phyloP scores from a whole-genome alignment of 1,284 basidiomycete genomes.

The Melanopsichium pennsylvanicum region DNA sequence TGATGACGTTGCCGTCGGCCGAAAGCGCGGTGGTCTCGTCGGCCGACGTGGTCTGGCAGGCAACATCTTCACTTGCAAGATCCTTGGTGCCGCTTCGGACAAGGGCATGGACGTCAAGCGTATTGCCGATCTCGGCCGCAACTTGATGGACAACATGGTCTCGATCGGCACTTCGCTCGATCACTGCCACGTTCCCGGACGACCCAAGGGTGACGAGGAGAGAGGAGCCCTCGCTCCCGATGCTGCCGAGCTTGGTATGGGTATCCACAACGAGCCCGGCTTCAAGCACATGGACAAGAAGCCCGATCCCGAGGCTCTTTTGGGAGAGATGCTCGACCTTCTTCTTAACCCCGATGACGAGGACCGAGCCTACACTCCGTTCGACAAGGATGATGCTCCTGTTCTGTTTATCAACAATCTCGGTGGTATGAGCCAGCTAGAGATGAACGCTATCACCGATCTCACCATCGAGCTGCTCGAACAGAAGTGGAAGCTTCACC shows the following conservation, averaged over 20 bases:
- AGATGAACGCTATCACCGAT: slow-evolving; percentile 70
- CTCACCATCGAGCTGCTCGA: slow-evolving; percentile 68
- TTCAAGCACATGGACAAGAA: slow-evolving; percentile 66
- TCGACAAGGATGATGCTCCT: slow-evolving; percentile 67
- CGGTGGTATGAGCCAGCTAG: slow-evolving; percentile 71
- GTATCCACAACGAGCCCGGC: slow-evolving; percentile 73
- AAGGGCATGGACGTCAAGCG: slow-evolving; percentile 55
- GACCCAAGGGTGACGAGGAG: slow-evolving; percentile 61
- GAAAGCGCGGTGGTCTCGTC: slow-evolving; percentile 68
- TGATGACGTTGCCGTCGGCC: slow-evolving; percentile 69
- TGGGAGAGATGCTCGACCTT: slow-evolving; percentile 59
- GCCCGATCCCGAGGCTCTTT: slow-evolving; percentile 52
- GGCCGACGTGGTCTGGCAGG: slow-evolving; percentile 68
- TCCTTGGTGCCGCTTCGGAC: slow-evolving; percentile 61
- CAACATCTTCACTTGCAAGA: slow-evolving; percentile 66
- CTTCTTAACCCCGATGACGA: slow-evolving; percentile 68
- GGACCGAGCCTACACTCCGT: slow-evolving; percentile 66
- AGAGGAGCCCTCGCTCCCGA: slow-evolving; percentile 62
- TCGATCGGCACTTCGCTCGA: slow-evolving; percentile 72
- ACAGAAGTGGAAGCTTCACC: slow-evolving; percentile 64
- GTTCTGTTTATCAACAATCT: slow-evolving; percentile 71
- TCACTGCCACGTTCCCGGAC: slow-evolving; percentile 72
- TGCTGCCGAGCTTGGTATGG: slow-evolving; percentile 71
- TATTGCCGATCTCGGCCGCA: slow-evolving; percentile 70
- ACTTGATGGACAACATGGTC: slow-evolving; percentile 69